Base-by-base conservation (phyloP, 1,284 basidiomycete genomes). In the Salmacisia buchloeana region DNA sequence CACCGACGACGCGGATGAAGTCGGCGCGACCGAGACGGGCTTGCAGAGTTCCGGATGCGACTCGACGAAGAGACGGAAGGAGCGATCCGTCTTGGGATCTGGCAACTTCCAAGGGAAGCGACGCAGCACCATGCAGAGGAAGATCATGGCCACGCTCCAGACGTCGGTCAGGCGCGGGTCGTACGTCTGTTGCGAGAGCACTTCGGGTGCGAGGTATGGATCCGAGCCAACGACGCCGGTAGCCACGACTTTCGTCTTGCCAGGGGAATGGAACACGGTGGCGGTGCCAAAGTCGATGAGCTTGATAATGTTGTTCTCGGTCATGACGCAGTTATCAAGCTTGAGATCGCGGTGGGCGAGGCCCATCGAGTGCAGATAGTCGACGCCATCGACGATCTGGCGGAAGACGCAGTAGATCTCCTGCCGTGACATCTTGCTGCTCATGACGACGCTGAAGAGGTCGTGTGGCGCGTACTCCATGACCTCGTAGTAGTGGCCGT, bases 401-500 rank as follows among this genome's bases (percentile, higher is more conserved):
- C 92, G 90, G 83, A 97, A 98, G 69, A 98, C 92, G 79, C 96
- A 99, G 83, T 97, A 97, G 68, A 97, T 94, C 82, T 99, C 94
- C 60, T 93, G 92, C 31, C 94, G 88, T 64, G 89, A 87, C 96
- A 99, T 99, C 83, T 92, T 94, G 69, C 92, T 91, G 34, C 94
- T 94, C 96, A 99, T 99, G 83, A 99, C 96, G 75, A 98, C 93
- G 63, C 89, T 92, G 83, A 99, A 99, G 60, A 99, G 87, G 82
- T 99, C 96, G 80, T 89, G 96, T 15, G 96, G 94, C 1, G 96
- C 96, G 76, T 97, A 98, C 82, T 98, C 94, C 96, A 99, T 99
- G 31, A 79, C 77, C 46, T 79, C 75, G 66, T 77, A 98, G 82
- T 93, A 98, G 80, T 94, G 93, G 5, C 94, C 94, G 77, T 94